Evolutionary conservation across 192 early-diverging fungal species (phyloP).

Genomic region (Geranomyces variabilis): DNA sequence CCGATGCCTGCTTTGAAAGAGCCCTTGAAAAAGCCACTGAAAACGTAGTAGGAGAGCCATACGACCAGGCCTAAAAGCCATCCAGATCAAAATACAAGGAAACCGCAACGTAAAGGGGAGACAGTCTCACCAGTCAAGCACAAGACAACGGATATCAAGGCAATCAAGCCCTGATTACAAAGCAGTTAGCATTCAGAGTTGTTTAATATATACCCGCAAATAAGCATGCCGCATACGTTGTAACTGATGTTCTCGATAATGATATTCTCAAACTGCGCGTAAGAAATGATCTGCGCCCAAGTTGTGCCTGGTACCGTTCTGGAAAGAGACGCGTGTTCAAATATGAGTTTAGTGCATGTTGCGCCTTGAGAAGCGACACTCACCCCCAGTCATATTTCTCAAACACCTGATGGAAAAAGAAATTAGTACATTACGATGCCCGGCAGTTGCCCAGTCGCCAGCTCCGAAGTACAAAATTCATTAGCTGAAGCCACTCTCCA

Average conservation of each 20-base stretch:
- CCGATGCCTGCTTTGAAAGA: slow-evolving; percentile 28
- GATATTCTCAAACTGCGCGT: slow-evolving; percentile 24
- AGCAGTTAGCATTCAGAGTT: too few species aligned
- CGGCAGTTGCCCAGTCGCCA: too few species aligned
- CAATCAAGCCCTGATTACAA: not conserved
- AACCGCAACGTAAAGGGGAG: too few species aligned
- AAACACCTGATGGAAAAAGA: not conserved
- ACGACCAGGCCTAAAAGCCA: slow-evolving; percentile 17
- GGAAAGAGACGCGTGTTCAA: too few species aligned
- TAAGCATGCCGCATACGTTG: not conserved
- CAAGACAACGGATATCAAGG: slow-evolving; percentile 14
- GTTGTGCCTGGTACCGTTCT: slow-evolving; percentile 11
- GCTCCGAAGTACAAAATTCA: slow-evolving; percentile 16
- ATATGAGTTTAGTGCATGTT: not conserved
- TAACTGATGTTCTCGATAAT: slow-evolving; percentile 13
- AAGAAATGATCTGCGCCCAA: slow-evolving; percentile 5
- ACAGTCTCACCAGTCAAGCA: slow-evolving; percentile 6
- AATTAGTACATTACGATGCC: too few species aligned
- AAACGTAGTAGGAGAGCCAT: slow-evolving; percentile 28
- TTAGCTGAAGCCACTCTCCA: slow-evolving; percentile 18
- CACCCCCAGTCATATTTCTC: slow-evolving; percentile 21
- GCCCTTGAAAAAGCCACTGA: slow-evolving; percentile 17
- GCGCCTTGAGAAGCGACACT: too few species aligned
- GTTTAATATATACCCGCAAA: too few species aligned
- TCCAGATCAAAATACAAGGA: too few species aligned